These are phyloP conservation scores for Penicillium sp. DNA, from an alignment of 2,329 filamentous ascomycete genomes.

Conservation along the genomic window DNA sequence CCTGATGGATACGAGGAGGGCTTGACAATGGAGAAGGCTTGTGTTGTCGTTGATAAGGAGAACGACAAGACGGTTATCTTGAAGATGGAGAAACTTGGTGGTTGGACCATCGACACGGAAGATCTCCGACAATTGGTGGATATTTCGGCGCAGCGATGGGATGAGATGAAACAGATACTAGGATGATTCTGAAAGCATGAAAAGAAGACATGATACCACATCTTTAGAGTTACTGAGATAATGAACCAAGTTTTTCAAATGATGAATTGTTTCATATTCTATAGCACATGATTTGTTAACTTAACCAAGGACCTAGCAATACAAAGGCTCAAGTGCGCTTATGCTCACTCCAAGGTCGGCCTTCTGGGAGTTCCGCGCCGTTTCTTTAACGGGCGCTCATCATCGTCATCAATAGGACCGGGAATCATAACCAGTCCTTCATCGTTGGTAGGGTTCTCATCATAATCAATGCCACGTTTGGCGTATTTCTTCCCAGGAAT, in stretches of 20 bases:
- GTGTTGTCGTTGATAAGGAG: conserved; percentile 69
- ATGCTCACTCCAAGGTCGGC: not conserved
- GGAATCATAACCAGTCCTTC: conserved; percentile 23
- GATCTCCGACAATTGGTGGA: conserved; percentile 61
- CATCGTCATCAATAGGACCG: conserved; percentile 19
- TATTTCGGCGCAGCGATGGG: conserved; percentile 65
- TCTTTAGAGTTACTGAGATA: not conserved
- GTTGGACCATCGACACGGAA: conserved; percentile 65
- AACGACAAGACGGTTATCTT: conserved; percentile 57
- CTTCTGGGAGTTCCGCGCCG: conserved; percentile 29
- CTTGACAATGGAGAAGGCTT: conserved; percentile 79
- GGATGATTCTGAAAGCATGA: conserved; percentile 28
- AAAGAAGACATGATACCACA: conserved; percentile 30
- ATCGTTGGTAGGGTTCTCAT: not conserved
- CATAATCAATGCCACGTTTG: not conserved
- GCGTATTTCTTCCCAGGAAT: conserved; percentile 22
- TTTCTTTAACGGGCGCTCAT: conserved; percentile 38
- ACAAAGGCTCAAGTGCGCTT: not conserved
- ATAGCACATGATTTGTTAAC: not conserved
- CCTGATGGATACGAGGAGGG: conserved; percentile 88
- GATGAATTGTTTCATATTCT: not conserved
- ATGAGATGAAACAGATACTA: conserved; percentile 53
- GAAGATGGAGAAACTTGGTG: conserved; percentile 81
- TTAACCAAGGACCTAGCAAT: not conserved
- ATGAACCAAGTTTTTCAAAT: not conserved